These are phyloP conservation scores for Saccharomycopsis microspora DNA, from an alignment of 805 yeast genomes.

Conservation along the genomic window DNA sequence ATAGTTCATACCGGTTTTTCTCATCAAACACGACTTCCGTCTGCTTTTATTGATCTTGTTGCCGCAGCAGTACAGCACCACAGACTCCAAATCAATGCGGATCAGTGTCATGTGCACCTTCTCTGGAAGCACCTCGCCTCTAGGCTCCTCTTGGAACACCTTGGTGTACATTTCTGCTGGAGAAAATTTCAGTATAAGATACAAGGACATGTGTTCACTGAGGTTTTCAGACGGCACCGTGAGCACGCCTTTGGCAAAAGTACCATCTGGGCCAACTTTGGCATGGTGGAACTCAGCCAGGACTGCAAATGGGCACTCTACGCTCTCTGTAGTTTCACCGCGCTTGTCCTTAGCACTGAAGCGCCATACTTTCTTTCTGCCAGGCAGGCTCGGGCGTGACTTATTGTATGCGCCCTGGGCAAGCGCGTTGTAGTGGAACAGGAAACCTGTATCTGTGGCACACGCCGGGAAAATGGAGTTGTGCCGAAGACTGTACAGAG, in stretches of 20 bases:
- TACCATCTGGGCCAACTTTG: background rate
- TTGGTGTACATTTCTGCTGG: slow-evolving; percentile 6
- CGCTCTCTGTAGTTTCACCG: background rate
- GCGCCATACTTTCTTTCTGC: background rate
- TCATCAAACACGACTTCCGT: slow-evolving; percentile 1
- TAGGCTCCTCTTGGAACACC: slow-evolving; percentile 3
- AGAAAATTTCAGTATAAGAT: slow-evolving; percentile 5
- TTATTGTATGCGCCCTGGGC: background rate
- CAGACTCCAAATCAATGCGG: slow-evolving; percentile 7
- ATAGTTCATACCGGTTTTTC: slow-evolving; percentile 5
- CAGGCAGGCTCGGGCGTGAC: background rate
- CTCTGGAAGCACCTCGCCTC: background rate
- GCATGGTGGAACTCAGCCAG: slow-evolving; percentile 11
- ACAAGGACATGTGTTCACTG: slow-evolving; percentile 5
- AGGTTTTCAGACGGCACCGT: slow-evolving; percentile 4
- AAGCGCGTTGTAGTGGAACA: slow-evolving; percentile 8
- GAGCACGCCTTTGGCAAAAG: slow-evolving; percentile 13
- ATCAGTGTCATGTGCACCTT: slow-evolving; percentile 1
- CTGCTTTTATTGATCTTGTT: slow-evolving; percentile 2
- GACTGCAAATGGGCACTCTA: slow-evolving; percentile 8
- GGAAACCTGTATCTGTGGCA: slow-evolving; percentile 2
- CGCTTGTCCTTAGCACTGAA: slow-evolving; percentile 5
- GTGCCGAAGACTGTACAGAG: slow-evolving; percentile 7
- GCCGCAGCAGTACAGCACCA: slow-evolving; percentile 10
- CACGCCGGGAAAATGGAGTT: slow-evolving; percentile 4